Conservation (phyloP, 78 protist species). For the Paratrimastix pyriformis region DNA sequence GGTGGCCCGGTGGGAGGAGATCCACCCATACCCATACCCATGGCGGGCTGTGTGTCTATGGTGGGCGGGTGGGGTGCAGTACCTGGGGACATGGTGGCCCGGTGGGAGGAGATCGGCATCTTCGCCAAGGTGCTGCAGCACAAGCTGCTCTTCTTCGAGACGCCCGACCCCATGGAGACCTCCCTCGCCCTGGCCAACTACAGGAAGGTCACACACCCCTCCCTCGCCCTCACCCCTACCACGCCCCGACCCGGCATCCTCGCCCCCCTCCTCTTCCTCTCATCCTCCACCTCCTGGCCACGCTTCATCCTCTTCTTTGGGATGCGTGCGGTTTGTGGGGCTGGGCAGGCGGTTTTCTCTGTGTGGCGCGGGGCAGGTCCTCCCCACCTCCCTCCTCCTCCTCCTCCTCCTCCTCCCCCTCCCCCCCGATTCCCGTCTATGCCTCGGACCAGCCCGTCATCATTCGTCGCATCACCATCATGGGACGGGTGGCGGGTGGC, state of each 20-base stretch:
- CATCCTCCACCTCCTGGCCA: background rate
- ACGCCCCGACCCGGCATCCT: no score
- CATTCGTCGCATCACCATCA: no score
- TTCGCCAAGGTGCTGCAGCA: constrained; percentile 19
- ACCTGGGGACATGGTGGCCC: background rate
- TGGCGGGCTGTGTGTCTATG: background rate
- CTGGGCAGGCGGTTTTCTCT: no score
- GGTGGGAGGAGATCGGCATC: constrained; percentile 69
- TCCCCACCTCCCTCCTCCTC: background rate
- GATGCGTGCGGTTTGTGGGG: no score
- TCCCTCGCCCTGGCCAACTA: constrained; percentile 80
- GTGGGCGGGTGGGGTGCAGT: background rate
- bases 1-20: constrained; percentile 59
- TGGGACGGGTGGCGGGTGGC: no score
- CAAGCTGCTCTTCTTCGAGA: constrained; percentile 87
- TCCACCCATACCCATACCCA: no score
- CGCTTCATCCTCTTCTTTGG: constrained; percentile 4
- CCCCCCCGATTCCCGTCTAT: no score
- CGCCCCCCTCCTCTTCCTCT: no score
- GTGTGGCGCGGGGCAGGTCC: background rate
- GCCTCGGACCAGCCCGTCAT: no score
- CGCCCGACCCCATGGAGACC: constrained; percentile 80
- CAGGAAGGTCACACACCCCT: constrained; percentile 32
- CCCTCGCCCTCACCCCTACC: no score
- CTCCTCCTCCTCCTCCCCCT: background rate